Percentiles rank a stretch among this genome's conserved stretches.
Evolutionary conservation across 1,284 basidiomycete genomes (phyloP).

Genomic region (Melanopsichium pennsylvanicum): DNA sequence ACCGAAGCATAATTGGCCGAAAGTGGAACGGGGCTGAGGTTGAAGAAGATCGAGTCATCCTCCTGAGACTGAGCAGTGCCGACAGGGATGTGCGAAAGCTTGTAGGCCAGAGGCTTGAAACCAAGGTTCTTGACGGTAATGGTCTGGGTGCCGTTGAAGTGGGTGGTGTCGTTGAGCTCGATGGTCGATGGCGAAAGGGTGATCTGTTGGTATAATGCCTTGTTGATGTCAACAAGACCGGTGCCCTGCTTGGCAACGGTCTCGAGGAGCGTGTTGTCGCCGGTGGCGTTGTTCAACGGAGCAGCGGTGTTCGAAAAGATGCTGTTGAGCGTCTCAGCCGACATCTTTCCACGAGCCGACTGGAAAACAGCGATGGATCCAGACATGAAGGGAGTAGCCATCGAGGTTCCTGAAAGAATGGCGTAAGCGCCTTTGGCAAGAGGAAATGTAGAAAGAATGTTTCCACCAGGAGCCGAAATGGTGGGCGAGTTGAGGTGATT

Average conservation of each 20-base stretch:
- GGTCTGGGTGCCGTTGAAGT: slow-evolving; percentile 34
- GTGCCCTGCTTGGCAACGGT: slow-evolving; percentile 75
- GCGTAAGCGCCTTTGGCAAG: slow-evolving; percentile 66
- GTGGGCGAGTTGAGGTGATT: slow-evolving; percentile 71
- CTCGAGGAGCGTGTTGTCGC: slow-evolving; percentile 71
- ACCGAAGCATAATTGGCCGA: slow-evolving; percentile 68
- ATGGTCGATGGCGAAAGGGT: slow-evolving; percentile 73
- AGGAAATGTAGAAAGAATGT: slow-evolving; percentile 61
- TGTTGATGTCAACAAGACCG: slow-evolving; percentile 74
- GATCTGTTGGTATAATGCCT: slow-evolving; percentile 71
- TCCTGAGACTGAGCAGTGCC: slow-evolving; percentile 63
- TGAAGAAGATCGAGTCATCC: slow-evolving; percentile 50
- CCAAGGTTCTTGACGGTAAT: slow-evolving; percentile 56
- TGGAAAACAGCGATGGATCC: slow-evolving; percentile 75
- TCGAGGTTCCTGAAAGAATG: slow-evolving; percentile 68
- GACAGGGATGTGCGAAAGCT: slow-evolving; percentile 50
- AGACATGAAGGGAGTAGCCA: slow-evolving; percentile 69
- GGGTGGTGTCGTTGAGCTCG: slow-evolving; percentile 76
- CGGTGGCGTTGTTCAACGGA: slow-evolving; percentile 69
- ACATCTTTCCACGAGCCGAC: slow-evolving; percentile 68
- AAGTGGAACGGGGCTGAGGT: slow-evolving; percentile 70
- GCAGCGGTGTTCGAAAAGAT: slow-evolving; percentile 74
- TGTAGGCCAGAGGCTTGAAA: slow-evolving; percentile 48
- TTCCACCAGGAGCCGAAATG: slow-evolving; percentile 73
- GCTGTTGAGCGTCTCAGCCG: slow-evolving; percentile 65